Conservation (phyloP, 139 green algal genomes). For the Chlamydomonas schloesseri region DNA sequence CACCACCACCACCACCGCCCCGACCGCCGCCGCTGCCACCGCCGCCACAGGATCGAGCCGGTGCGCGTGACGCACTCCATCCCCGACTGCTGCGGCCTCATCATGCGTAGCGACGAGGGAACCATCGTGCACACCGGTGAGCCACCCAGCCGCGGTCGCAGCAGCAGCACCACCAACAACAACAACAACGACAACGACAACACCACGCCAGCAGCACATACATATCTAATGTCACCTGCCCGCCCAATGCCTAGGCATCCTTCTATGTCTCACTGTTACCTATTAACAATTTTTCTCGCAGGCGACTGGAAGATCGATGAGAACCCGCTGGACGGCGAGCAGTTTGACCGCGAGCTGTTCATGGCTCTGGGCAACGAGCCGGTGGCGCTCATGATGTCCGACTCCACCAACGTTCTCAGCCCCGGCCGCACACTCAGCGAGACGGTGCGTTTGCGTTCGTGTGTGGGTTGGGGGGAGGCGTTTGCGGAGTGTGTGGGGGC, state of each 20-base stretch:
- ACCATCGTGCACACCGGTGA: slow-evolving; percentile 93
- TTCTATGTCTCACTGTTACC: too few species aligned
- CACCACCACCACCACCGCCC: too few species aligned
- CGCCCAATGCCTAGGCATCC: too few species aligned
- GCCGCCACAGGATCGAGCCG: slow-evolving; percentile 79
- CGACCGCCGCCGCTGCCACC: background rate
- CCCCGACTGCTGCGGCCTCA: slow-evolving; percentile 95
- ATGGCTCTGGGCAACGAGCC: slow-evolving; percentile 84
- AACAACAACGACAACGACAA: too few species aligned
- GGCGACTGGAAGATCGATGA: slow-evolving; percentile 99
- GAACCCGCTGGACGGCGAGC: slow-evolving; percentile 90
- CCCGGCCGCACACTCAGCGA: slow-evolving; percentile 92
- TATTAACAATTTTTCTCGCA: too few species aligned
- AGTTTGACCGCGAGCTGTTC: slow-evolving; percentile 93
- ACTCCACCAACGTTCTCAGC: slow-evolving; percentile 98
- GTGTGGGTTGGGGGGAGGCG: too few species aligned
- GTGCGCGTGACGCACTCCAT: slow-evolving; percentile 98
- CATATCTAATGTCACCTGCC: too few species aligned
- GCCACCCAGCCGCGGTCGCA: background rate
- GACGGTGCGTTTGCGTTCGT: slow-evolving; percentile 36
- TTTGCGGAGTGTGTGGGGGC: too few species aligned
- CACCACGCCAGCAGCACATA: too few species aligned
- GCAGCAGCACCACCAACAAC: too few species aligned
- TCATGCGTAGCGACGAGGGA: slow-evolving; percentile 90
- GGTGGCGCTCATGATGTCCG: slow-evolving; percentile 94